Evolutionary conservation across 164 flowering plant genomes (phyloP).

Genomic region (Chloranthus sessilifolius): DNA sequence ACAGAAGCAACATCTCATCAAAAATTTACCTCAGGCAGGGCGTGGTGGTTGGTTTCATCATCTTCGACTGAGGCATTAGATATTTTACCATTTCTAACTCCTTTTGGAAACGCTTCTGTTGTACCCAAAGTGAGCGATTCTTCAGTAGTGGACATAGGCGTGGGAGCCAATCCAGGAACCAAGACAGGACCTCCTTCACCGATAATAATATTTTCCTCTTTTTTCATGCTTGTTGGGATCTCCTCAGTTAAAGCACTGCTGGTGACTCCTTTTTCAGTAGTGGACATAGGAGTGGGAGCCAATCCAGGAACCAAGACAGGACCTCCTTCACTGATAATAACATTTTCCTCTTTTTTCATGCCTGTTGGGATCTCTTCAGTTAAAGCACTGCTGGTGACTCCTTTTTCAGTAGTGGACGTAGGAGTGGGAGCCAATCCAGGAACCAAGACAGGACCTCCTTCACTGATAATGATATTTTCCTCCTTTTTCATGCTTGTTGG

Average conservation of each 20-base stretch:
- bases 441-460: slow-evolving; percentile 37
- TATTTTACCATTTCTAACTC: slow-evolving; percentile 11
- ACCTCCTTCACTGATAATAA: neutral
- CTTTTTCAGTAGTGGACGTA: neutral
- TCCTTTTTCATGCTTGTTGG: slow-evolving; percentile 1
- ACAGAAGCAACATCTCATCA: slow-evolving; percentile 13
- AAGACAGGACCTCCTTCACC: slow-evolving; percentile 25
- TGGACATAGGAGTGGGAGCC: slow-evolving; percentile 13
- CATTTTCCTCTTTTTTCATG: neutral
- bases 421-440: slow-evolving; percentile 7
- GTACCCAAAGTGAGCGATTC: too few species aligned
- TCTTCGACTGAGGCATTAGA: slow-evolving; percentile 13
- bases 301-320: slow-evolving; percentile 37
- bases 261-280: slow-evolving; percentile 17
- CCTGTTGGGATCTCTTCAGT: neutral
- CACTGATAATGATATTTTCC: slow-evolving; percentile 9
- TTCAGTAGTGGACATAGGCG: too few species aligned
- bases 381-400: neutral
- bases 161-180: slow-evolving; percentile 42
- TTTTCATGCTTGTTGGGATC: neutral
- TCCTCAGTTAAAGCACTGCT: slow-evolving; percentile 6
- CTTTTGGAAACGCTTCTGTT: slow-evolving; percentile 12
- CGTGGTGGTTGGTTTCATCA: slow-evolving; percentile 20
- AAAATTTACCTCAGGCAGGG: slow-evolving; percentile 39
- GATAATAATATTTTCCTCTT: slow-evolving; percentile 9